phyloP scores from a whole-genome alignment of 352 stramenopile species.

The Phytophthora brassicae region DNA sequence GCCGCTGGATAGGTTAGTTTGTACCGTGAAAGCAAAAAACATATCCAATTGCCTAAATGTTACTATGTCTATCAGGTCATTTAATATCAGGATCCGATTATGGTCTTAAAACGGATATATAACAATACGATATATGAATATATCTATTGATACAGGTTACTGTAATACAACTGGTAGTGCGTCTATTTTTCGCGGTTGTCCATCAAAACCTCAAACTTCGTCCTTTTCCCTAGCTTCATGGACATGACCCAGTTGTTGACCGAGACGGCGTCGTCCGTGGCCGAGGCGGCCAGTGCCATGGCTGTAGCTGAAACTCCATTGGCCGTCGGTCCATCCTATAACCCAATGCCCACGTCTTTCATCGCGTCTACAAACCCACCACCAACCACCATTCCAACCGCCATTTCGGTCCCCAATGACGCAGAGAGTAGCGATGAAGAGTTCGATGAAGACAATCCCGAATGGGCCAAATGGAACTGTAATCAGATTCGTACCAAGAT shows the following conservation, averaged over 20 bases:
- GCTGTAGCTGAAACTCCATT: not conserved
- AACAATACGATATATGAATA: too few species aligned
- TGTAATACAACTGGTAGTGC: too few species aligned
- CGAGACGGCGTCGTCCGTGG: conserved; percentile 15
- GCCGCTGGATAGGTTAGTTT: not conserved
- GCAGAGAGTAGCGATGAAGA: conserved; percentile 23
- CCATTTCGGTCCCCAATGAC: not conserved
- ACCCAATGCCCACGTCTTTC: not conserved
- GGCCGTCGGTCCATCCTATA: not conserved
- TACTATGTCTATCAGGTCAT: too few species aligned
- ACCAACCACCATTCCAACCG: too few species aligned
- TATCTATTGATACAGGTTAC: too few species aligned
- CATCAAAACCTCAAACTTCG: not conserved
- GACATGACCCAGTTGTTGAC: conserved; percentile 18
- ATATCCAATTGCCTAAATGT: too few species aligned
- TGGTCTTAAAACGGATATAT: too few species aligned
- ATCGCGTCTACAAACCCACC: not conserved
- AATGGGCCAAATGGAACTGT: conserved; percentile 41
- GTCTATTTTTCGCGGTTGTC: not conserved
- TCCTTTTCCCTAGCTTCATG: too few species aligned
- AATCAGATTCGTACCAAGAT: conserved; percentile 51
- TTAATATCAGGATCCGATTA: too few species aligned
- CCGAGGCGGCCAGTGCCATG: conserved; percentile 5
- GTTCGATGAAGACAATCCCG: conserved; percentile 25
- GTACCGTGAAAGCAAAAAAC: too few species aligned